Evolutionary conservation across 805 yeast genomes (phyloP).

Genomic region (Wickerhamiella nectarea): DNA sequence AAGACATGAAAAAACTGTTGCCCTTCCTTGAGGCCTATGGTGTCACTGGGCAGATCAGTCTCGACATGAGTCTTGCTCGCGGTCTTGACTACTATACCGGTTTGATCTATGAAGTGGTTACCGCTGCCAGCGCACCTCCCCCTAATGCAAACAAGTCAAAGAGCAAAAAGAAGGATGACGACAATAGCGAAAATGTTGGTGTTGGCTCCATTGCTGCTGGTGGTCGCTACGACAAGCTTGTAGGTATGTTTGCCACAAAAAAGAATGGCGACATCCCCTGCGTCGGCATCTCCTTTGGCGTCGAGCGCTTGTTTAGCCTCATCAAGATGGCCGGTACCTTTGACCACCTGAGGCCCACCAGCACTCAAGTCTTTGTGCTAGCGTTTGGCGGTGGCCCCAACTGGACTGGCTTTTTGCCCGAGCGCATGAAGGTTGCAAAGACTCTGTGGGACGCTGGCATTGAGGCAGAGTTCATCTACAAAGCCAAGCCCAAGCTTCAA

Average conservation of each 20-base stretch:
- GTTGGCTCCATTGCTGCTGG: conserved; percentile 98
- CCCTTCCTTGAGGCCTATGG: conserved; percentile 73
- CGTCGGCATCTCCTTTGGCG: conserved; percentile 94
- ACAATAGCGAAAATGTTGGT: conserved; percentile 93
- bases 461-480: conserved; percentile 82
- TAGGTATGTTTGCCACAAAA: conserved; percentile 89
- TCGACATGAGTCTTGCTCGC: conserved; percentile 90
- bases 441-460: conserved; percentile 78
- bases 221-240: conserved; percentile 93
- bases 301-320: conserved; percentile 84
- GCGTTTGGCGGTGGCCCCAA: conserved; percentile 98
- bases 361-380: conserved; percentile 91
- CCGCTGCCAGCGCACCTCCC: conserved; percentile 94
- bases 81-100: conserved; percentile 98
- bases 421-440: conserved; percentile 80
- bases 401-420: conserved; percentile 84
- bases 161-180: conserved; percentile 46
- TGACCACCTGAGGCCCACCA: conserved; percentile 59
- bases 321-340: conserved; percentile 62
- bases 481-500: conserved; percentile 84
- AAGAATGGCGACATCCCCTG: conserved; percentile 77
- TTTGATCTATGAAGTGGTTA: conserved; percentile 89
- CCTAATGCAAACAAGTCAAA: conserved; percentile 44
- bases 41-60: conserved; percentile 44
- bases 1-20: conserved; percentile 62